Percentiles rank a stretch among this genome's conserved stretches.
These are phyloP conservation scores for Candida khao-thaluensis DNA, from an alignment of 805 yeast species.

Conservation along the genomic window DNA sequence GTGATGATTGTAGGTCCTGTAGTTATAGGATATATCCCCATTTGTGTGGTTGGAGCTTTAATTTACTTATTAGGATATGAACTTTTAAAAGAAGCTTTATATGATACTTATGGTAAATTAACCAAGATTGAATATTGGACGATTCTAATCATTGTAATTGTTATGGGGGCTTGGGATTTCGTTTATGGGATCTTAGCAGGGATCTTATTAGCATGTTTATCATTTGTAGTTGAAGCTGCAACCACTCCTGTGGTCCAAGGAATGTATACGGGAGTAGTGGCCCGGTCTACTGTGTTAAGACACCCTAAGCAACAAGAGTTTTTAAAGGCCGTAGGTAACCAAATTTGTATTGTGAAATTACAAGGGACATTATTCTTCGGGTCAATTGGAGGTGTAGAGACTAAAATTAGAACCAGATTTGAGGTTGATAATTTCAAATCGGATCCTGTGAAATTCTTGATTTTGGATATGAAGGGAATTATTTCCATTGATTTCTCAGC, in stretches of 20 bases:
- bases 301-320: constrained; percentile 88
- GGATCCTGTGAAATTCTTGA: constrained; percentile 73
- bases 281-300: constrained; percentile 87
- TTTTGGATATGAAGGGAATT: constrained; percentile 83
- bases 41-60: constrained; percentile 92
- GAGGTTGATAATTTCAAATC: constrained; percentile 50
- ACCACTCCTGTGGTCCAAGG: constrained; percentile 78
- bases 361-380: constrained; percentile 93
- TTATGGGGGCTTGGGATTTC: constrained; percentile 95
- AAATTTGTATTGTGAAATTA: constrained; percentile 81
- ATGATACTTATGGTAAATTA: constrained; percentile 79
- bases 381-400: constrained; percentile 89
- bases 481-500: constrained; percentile 87
- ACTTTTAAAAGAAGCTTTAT: constrained; percentile 77
- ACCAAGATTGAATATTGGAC: constrained; percentile 79
- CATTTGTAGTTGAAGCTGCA: constrained; percentile 93
- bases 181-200: constrained; percentile 92
- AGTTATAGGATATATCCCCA: constrained; percentile 91
- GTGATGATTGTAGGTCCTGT: constrained; percentile 89
- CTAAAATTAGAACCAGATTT: constrained; percentile 62
- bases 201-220: constrained; percentile 83
- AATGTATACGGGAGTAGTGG: constrained; percentile 81
- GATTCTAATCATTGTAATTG: constrained; percentile 78
- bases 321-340: constrained; percentile 81
- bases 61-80: constrained; percentile 92